A percentile compares a stretch with the other conserved stretches of the same genome.
Evolutionary conservation across 2,329 filamentous ascomycete species (phyloP).

Genomic region (Gyromitra esculenta): DNA sequence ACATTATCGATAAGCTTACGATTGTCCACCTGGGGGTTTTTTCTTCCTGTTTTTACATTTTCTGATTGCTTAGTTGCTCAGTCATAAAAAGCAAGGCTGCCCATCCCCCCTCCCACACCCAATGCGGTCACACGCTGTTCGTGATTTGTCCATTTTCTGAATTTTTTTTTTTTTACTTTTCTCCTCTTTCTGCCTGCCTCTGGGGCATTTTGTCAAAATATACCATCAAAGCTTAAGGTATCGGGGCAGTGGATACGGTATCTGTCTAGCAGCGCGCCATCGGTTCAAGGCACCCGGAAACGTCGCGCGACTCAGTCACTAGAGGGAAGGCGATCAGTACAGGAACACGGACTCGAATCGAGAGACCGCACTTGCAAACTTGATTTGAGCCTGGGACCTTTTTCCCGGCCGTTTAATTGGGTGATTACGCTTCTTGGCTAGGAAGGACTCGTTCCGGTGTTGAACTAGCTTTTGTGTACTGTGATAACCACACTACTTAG

Average conservation of each 20-base stretch:
- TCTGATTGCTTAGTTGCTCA: conserved; percentile 45
- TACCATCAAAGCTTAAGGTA: conserved; percentile 43
- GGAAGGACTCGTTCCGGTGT: conserved; percentile 21
- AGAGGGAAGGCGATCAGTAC: conserved; percentile 38
- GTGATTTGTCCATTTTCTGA: conserved; percentile 38
- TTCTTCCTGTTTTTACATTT: conserved; percentile 34
- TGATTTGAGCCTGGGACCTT: conserved; percentile 27
- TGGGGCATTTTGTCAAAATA: conserved; percentile 8
- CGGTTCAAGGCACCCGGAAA: conserved; percentile 46
- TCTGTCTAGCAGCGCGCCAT: conserved; percentile 41
- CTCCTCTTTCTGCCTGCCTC: conserved; percentile 32
- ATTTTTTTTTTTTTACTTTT: conserved; percentile 43
- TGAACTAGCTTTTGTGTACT: conserved; percentile 40
- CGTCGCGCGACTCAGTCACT: conserved; percentile 29
- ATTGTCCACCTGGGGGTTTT: conserved; percentile 30
- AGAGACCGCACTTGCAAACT: conserved; percentile 24
- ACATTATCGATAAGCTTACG: conserved; percentile 44
- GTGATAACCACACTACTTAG: conserved; percentile 39
- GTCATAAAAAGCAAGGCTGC: conserved; percentile 51
- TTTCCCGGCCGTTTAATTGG: conserved; percentile 44
- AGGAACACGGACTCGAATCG: conserved; percentile 50
- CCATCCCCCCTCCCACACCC: conserved; percentile 34
- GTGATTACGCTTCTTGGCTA: conserved; percentile 12
- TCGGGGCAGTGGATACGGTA: conserved; percentile 40
- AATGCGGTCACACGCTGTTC: conserved; percentile 48